Conservation (phyloP, 345 rosid species). For the Laguncularia racemosa region DNA sequence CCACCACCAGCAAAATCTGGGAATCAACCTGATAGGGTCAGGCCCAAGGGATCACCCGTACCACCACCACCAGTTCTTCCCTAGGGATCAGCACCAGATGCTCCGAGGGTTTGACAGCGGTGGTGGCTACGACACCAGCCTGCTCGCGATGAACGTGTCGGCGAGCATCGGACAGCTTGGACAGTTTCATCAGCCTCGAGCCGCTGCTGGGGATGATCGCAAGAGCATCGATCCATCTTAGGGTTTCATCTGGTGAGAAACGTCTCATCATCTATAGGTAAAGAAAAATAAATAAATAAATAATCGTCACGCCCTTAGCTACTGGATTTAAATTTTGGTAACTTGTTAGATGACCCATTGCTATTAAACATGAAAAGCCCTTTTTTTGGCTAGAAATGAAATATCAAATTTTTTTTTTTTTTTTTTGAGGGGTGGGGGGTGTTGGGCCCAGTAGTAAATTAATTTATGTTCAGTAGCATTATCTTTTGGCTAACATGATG, state of each 20-base stretch:
- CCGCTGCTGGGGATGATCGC: conserved; percentile 71
- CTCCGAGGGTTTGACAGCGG: conserved; percentile 49
- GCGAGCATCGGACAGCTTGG: conserved; percentile 62
- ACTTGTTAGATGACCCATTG: too few relatives aligned
- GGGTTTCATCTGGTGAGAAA: conserved; percentile 2
- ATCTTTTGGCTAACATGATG: too few relatives aligned
- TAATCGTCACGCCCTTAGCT: too few relatives aligned
- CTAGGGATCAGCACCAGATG: conserved; percentile 61
- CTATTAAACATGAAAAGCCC: too few relatives aligned
- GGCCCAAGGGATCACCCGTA: conserved; percentile 22
- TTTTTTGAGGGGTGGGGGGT: too few relatives aligned
- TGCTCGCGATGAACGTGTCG: conserved; percentile 61
- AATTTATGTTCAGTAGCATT: too few relatives aligned
- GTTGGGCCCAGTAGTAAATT: too few relatives aligned
- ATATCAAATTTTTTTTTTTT: too few relatives aligned
- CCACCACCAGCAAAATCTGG: conserved; percentile 51
- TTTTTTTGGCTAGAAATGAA: too few relatives aligned
- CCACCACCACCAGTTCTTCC: conserved; percentile 73
- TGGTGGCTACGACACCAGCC: conserved; percentile 47
- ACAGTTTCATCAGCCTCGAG: conserved; percentile 77
- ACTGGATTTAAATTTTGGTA: too few relatives aligned
- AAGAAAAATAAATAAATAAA: too few relatives aligned
- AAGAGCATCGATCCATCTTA: conserved; percentile 81
- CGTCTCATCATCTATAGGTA: too few relatives aligned
- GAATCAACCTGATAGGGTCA: conserved; percentile 38